A percentile compares a stretch with the other conserved stretches of the same genome.
These are phyloP conservation scores for Choiromyces venosus DNA, from an alignment of 495 filamentous ascomycete genomes.

Conservation along the genomic window DNA sequence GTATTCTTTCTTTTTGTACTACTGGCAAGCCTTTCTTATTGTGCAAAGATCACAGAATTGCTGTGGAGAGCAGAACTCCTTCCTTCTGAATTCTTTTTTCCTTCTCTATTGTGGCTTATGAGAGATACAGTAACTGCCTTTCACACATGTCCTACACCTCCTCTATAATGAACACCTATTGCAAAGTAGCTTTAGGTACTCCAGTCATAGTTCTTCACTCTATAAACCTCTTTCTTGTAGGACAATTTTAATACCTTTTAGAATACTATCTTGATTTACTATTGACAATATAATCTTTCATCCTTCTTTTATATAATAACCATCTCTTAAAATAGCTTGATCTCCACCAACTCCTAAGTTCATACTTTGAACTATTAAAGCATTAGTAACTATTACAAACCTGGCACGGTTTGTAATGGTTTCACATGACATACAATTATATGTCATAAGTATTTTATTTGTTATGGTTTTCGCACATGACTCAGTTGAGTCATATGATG, in stretches of 20 bases:
- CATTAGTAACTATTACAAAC: too few species aligned
- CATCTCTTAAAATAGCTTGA: not conserved
- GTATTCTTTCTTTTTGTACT: not conserved
- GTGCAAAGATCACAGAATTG: not conserved
- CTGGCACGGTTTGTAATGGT: too few species aligned
- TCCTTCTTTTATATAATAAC: not conserved
- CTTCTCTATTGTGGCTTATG: not conserved
- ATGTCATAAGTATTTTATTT: too few species aligned
- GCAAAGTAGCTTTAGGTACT: not conserved
- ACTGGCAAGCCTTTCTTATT: not conserved
- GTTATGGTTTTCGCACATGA: too few species aligned
- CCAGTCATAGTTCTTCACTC: not conserved
- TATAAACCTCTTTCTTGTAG: constrained; percentile 8
- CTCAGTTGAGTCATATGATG: too few species aligned
- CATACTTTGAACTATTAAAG: constrained; percentile 5
- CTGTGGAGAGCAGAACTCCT: not conserved
- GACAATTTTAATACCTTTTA: not conserved
- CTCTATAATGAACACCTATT: not conserved
- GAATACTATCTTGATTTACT: not conserved
- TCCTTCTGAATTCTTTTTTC: not conserved
- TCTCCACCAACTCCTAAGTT: constrained; percentile 3
- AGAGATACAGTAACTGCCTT: not conserved
- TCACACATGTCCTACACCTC: not conserved
- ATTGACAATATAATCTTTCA: not conserved
- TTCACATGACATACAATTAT: too few species aligned